Evolutionary conservation across 768 basidiomycete species (phyloP).

Genomic region (Macrocybe gigantea): DNA sequence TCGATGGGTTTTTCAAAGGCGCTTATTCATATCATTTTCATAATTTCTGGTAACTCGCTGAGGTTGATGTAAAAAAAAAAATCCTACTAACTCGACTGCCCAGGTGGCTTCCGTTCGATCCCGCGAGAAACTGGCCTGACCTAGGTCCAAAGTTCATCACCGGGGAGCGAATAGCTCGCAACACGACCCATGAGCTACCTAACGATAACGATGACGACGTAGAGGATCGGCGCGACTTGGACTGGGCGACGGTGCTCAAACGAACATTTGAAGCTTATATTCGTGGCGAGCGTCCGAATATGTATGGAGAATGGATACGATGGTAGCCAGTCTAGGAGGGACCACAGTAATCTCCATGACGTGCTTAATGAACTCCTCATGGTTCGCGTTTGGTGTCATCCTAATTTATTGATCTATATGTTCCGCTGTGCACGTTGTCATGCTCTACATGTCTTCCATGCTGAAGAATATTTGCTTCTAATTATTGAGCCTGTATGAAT

Average conservation of each 20-base stretch:
- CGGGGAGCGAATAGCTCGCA: constrained; percentile 66
- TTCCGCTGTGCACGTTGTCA: too few species aligned
- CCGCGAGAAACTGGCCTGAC: constrained; percentile 92
- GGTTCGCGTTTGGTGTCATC: too few species aligned
- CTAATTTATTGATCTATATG: too few species aligned
- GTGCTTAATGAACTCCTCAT: too few species aligned
- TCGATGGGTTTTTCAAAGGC: constrained; percentile 94
- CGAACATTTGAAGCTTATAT: constrained; percentile 92
- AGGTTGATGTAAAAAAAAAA: background rate
- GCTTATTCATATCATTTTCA: constrained; percentile 97
- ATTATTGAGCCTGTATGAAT: constrained; percentile 10
- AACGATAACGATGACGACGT: constrained; percentile 43
- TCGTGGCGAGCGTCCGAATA: constrained; percentile 87
- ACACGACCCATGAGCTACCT: constrained; percentile 25
- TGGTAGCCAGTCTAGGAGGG: constrained; percentile 28
- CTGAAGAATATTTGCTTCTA: too few species aligned
- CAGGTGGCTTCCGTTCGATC: constrained; percentile 97
- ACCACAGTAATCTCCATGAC: too few species aligned
- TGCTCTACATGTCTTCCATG: too few species aligned
- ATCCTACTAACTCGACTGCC: constrained; percentile 1
- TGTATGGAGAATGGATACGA: constrained; percentile 83
- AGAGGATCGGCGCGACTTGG: constrained; percentile 74
- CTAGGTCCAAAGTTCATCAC: constrained; percentile 74
- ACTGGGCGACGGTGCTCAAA: constrained; percentile 94
- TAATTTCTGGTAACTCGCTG: constrained; percentile 69